phyloP scores from a whole-genome alignment of 257 asterid species.

The Ocimum tenuiflorum region DNA sequence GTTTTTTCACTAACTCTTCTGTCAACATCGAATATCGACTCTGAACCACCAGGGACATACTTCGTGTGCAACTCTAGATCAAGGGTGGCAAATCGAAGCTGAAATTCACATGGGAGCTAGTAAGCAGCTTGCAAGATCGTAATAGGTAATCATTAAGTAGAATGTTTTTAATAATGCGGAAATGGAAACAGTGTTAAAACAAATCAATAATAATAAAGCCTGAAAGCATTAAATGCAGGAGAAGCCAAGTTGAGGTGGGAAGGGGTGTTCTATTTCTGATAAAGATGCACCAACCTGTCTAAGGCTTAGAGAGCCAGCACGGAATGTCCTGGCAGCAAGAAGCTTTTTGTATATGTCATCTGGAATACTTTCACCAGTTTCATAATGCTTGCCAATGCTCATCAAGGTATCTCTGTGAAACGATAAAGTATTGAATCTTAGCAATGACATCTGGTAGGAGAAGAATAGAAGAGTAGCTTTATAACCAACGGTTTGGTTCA shows the following conservation, averaged over 20 bases:
- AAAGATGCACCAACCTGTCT: conserved; percentile 62
- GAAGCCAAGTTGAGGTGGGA: neutral
- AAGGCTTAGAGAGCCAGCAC: conserved; percentile 91
- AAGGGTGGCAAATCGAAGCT: conserved; percentile 71
- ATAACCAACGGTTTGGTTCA: neutral
- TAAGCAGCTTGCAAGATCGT: neutral
- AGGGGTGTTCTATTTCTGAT: neutral
- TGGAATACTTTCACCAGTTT: conserved; percentile 86
- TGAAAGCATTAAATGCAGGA: neutral
- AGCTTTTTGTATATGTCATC: conserved; percentile 86
- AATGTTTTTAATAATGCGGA: neutral
- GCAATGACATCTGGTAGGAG: neutral
- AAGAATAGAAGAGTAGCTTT: neutral
- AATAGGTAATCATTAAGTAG: neutral
- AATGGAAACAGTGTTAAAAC: neutral
- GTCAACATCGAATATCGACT: conserved; percentile 76
- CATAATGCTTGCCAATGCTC: conserved; percentile 96
- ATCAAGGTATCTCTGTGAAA: conserved; percentile 80
- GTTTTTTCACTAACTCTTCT: conserved; percentile 62
- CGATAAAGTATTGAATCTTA: conserved; percentile 4
- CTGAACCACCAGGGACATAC: conserved; percentile 78
- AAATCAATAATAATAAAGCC: neutral
- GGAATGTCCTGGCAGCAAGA: conserved; percentile 97
- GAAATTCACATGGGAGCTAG: conserved; percentile 28
- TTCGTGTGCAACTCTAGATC: conserved; percentile 85